A percentile compares a stretch with the other conserved stretches of the same genome.
Evolutionary conservation across 345 rosid genomes (phyloP).

Genomic region (Syzygium aromaticum): DNA sequence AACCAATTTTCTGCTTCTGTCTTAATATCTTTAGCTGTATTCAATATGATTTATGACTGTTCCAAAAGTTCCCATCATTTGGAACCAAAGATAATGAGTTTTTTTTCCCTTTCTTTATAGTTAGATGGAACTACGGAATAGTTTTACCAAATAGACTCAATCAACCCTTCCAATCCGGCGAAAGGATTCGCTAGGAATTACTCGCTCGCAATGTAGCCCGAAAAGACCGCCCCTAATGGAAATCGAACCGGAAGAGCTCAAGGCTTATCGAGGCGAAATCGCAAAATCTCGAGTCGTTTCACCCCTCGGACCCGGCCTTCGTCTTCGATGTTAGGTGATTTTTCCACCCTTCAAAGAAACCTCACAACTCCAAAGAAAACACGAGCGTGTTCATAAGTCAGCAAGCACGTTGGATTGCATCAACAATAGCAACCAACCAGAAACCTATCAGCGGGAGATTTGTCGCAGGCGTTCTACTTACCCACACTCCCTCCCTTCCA

Average conservation of each 20-base stretch:
- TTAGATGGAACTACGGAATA: not conserved
- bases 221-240: not conserved
- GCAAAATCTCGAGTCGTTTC: not conserved
- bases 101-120: not conserved
- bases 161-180: not conserved
- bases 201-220: not conserved
- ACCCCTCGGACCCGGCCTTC: not conserved
- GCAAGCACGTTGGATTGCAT: not conserved
- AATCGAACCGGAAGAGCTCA: not conserved
- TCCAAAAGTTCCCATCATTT: not conserved
- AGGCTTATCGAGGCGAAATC: not conserved
- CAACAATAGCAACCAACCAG: not conserved
- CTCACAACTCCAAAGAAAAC: not conserved
- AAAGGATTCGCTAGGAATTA: not conserved
- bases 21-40: not conserved
- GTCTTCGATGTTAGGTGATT: not conserved
- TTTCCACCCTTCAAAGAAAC: not conserved
- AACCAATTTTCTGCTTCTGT: not conserved
- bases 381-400: not conserved
- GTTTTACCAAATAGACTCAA: not conserved
- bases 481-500: not conserved
- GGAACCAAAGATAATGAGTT: not conserved
- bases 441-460: not conserved
- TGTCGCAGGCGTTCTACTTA: conserved; percentile 5
- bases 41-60: not conserved